phyloP scores from a whole-genome alignment of 345 rosid genomes.

The Aurinia saxatilis region DNA sequence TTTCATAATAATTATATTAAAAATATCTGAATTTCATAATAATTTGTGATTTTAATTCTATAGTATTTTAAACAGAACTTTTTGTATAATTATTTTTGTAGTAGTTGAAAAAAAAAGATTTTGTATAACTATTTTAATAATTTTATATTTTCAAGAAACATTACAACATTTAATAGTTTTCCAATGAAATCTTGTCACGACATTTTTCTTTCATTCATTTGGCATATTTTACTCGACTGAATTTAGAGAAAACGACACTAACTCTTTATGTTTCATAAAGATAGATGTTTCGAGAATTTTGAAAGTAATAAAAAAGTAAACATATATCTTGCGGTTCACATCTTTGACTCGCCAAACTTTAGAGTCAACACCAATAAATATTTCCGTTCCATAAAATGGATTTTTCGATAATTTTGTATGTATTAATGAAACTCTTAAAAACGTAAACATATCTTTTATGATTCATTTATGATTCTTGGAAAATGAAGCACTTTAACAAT shows the following conservation, averaged over 20 bases:
- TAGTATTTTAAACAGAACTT: not conserved
- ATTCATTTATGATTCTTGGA: not conserved
- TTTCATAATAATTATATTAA: not conserved
- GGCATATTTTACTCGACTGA: not conserved
- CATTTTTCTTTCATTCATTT: not conserved
- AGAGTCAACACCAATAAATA: not conserved
- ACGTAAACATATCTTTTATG: not conserved
- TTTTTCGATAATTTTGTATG: not conserved
- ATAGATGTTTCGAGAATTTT: not conserved
- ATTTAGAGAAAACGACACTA: not conserved
- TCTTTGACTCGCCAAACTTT: not conserved
- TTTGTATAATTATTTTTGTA: too few relatives aligned
- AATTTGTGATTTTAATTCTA: not conserved
- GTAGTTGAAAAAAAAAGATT: too few relatives aligned
- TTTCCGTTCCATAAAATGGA: not conserved
- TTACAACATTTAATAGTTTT: not conserved
- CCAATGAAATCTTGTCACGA: not conserved
- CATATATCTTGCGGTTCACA: too few relatives aligned
- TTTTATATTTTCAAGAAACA: too few relatives aligned
- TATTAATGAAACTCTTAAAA: not conserved
- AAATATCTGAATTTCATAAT: not conserved
- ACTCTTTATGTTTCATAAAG: not conserved
- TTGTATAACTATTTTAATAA: too few relatives aligned
- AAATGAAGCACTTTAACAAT: too few relatives aligned
- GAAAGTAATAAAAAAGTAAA: not conserved